A percentile compares a stretch with the other conserved stretches of the same genome.
Conservation (phyloP, 257 asterid species). For the Fraxinus quadrangulata region DNA sequence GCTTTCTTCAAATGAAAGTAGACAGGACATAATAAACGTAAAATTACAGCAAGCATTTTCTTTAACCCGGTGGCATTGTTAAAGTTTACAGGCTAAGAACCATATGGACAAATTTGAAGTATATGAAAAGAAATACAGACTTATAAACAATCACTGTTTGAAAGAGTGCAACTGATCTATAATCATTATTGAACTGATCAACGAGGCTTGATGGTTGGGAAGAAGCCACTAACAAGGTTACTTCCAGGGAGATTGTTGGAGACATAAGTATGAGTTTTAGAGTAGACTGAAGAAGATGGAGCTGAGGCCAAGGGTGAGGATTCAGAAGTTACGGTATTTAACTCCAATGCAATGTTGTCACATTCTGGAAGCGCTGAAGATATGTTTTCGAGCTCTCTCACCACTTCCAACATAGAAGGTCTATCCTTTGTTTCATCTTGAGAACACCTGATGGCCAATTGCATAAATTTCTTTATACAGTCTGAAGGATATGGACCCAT, state of each 20-base stretch:
- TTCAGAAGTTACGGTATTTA: conserved; percentile 28
- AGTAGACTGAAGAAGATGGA: conserved; percentile 34
- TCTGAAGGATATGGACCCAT: conserved; percentile 76
- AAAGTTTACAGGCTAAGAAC: not conserved
- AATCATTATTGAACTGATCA: conserved; percentile 22
- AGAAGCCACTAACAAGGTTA: conserved; percentile 64
- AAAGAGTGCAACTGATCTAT: not conserved
- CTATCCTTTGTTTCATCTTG: conserved; percentile 66
- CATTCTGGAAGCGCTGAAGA: conserved; percentile 47
- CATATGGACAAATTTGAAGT: not conserved
- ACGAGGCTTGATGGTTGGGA: conserved; percentile 56
- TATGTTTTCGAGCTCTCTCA: conserved; percentile 70
- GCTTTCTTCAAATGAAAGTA: not conserved
- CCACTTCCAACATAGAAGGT: conserved; percentile 75
- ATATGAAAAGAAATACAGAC: not conserved
- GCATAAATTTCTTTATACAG: conserved; percentile 57
- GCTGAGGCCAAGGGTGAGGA: conserved; percentile 40
- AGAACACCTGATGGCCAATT: conserved; percentile 69
- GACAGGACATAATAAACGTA: not conserved
- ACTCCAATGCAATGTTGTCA: conserved; percentile 19
- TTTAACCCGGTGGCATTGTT: not conserved
- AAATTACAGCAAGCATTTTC: not conserved
- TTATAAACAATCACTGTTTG: not conserved
- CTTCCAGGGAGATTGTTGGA: conserved; percentile 49
- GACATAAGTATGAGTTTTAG: conserved; percentile 41